Percentiles rank a stretch among this genome's conserved stretches.
phyloP scores from a whole-genome alignment of 208 protist genomes.

The Wallacemonas collosoma region DNA sequence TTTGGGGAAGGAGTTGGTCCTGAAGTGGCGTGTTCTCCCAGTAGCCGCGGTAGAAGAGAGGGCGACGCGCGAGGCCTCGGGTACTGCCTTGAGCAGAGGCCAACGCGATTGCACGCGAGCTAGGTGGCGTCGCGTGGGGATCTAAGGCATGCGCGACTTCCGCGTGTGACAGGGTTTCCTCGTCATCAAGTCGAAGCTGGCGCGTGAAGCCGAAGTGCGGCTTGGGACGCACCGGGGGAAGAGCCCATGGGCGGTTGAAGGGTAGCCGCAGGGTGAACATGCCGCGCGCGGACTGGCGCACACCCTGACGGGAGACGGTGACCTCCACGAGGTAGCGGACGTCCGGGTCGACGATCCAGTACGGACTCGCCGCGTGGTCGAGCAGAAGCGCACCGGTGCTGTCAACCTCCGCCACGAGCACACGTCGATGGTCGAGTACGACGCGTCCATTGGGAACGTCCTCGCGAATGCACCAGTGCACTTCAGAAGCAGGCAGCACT shows the following conservation, averaged over 20 bases:
- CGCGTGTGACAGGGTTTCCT: conserved; percentile 30
- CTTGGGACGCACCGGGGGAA: conserved; percentile 26
- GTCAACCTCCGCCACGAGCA: conserved; percentile 30
- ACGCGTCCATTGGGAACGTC: conserved; percentile 5
- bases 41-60: conserved; percentile 56
- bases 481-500: conserved; percentile 51
- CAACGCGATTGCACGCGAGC: too few species aligned
- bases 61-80: neutral
- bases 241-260: conserved; percentile 42
- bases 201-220: conserved; percentile 79
- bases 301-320: conserved; percentile 16
- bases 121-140: conserved; percentile 1
- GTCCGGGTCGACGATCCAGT: conserved; percentile 51
- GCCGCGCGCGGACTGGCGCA: conserved; percentile 17
- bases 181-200: conserved; percentile 30
- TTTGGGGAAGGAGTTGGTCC: conserved; percentile 57
- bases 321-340: conserved; percentile 48
- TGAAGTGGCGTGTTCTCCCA: conserved; percentile 60
- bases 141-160: conserved; percentile 51
- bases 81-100: too few species aligned
- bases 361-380: conserved; percentile 48
- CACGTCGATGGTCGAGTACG: conserved; percentile 38
- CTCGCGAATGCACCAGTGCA: conserved; percentile 55
- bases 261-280: conserved; percentile 67
- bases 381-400: conserved; percentile 22